A percentile compares a stretch with the other conserved stretches of the same genome.
Evolutionary conservation across 1,139 yeast genomes (phyloP).

Genomic region (Blastobotrys elegans): DNA sequence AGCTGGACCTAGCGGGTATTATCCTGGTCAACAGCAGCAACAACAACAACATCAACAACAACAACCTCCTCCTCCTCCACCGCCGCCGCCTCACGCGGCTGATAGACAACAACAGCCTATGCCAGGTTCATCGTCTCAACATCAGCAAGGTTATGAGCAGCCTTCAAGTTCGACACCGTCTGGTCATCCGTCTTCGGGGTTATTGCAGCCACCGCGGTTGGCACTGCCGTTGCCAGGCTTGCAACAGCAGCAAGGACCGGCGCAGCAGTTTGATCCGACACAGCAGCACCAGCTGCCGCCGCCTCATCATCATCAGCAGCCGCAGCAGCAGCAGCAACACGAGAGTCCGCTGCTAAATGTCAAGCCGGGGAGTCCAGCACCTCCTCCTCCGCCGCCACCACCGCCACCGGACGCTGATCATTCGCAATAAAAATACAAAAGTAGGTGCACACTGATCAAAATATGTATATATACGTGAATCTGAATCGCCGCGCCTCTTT

Average conservation of each 20-base stretch:
- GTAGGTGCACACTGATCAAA: too few relatives aligned
- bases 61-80: too few relatives aligned
- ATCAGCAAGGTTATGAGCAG: conserved; percentile 1
- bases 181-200: background rate
- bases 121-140: background rate
- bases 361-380: background rate
- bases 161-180: background rate
- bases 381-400: too few relatives aligned
- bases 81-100: conserved; percentile 3
- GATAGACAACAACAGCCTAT: background rate
- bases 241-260: background rate
- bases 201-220: conserved; percentile 1
- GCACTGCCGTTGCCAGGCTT: conserved; percentile 1
- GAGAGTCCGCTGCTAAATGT: too few relatives aligned
- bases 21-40: background rate
- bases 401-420: too few relatives aligned
- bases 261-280: background rate
- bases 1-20: conserved; percentile 6
- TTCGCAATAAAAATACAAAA: too few relatives aligned
- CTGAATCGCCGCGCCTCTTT: too few relatives aligned
- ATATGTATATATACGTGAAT: too few relatives aligned
- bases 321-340: too few relatives aligned
- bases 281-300: conserved; percentile 2
- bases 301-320: too few relatives aligned
- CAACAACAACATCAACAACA: background rate